phyloP scores from a whole-genome alignment of 768 basidiomycete genomes.

The Russula griseocarnosa region DNA sequence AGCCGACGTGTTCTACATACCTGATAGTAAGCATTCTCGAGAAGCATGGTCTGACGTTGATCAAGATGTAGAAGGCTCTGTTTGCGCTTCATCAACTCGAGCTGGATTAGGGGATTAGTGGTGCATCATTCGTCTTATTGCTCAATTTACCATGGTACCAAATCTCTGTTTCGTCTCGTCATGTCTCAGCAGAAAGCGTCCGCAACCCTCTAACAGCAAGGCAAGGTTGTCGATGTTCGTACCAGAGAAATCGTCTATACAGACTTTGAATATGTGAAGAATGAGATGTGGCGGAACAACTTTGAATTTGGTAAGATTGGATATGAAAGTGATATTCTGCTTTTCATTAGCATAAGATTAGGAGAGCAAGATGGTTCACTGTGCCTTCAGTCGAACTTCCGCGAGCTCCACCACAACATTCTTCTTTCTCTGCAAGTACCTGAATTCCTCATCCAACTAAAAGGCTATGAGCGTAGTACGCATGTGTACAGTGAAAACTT shows the following conservation, averaged over 20 bases:
- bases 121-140: neutral
- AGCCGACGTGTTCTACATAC: slow-evolving; percentile 39
- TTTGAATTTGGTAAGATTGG: slow-evolving; percentile 92
- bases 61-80: slow-evolving; percentile 92
- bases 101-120: slow-evolving; percentile 39
- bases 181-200: slow-evolving; percentile 81
- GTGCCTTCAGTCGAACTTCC: slow-evolving; percentile 79
- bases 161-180: slow-evolving; percentile 88
- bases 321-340: slow-evolving; percentile 84
- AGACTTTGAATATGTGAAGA: slow-evolving; percentile 95
- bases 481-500: slow-evolving; percentile 32
- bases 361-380: slow-evolving; percentile 13
- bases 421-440: slow-evolving; percentile 92
- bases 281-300: slow-evolving; percentile 90
- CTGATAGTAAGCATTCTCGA: slow-evolving; percentile 99
- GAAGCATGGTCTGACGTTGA: slow-evolving; percentile 77
- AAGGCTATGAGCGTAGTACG: slow-evolving; percentile 6
- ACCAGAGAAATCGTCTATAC: slow-evolving; percentile 90
- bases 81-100: slow-evolving; percentile 93
- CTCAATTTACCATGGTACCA: slow-evolving; percentile 66
- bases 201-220: slow-evolving; percentile 87
- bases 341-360: neutral
- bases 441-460: slow-evolving; percentile 94
- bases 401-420: slow-evolving; percentile 87
- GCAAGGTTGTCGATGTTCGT: slow-evolving; percentile 93